Conservation (phyloP, 306 rosid genomes). For the Corylus avellana region DNA sequence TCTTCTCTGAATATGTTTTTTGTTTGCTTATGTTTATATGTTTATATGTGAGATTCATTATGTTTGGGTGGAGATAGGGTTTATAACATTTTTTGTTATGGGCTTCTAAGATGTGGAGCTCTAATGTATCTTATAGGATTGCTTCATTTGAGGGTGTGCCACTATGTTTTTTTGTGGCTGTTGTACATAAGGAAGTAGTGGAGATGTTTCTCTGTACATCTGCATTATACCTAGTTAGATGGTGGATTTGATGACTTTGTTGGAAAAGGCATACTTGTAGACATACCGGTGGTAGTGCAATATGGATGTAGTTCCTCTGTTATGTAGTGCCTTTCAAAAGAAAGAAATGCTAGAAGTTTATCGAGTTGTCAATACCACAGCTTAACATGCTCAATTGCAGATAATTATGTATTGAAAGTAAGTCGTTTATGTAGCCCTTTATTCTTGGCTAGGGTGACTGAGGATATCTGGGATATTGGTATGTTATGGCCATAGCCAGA, state of each 20-base stretch:
- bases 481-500: neutral
- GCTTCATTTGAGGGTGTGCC: neutral
- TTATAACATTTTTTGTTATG: neutral
- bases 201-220: neutral
- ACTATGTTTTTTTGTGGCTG: neutral
- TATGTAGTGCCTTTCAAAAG: no score
- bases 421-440: neutral
- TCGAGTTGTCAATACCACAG: no score
- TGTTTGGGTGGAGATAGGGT: neutral
- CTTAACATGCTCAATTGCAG: neutral
- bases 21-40: neutral
- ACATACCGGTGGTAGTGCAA: neutral
- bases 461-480: neutral
- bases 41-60: slow-evolving; percentile 6
- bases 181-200: neutral
- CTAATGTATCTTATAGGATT: slow-evolving; percentile 9
- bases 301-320: neutral
- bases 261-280: neutral
- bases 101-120: slow-evolving; percentile 8
- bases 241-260: neutral
- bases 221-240: neutral
- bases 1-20: neutral
- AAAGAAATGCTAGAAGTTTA: no score
- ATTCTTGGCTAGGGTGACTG: neutral
- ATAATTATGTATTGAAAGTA: neutral